Conservation (phyloP, 2,329 filamentous ascomycete genomes). For the Pseudodiploospora longispora region DNA sequence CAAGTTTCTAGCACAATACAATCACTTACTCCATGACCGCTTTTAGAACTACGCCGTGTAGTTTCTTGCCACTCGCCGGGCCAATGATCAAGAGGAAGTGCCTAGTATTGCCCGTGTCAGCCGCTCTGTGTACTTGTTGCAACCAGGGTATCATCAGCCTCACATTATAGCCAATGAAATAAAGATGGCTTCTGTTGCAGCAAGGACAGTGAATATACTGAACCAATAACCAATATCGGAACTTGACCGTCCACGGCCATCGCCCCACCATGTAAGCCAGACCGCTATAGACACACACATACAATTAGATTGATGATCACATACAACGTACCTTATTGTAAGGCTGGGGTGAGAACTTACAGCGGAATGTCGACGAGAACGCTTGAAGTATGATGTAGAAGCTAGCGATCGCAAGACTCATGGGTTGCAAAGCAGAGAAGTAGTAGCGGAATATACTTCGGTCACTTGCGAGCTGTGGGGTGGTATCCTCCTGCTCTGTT, state of each 20-base stretch:
- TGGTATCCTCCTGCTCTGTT: not conserved
- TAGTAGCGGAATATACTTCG: constrained; percentile 21
- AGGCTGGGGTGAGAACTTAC: constrained; percentile 7
- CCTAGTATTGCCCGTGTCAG: constrained; percentile 11
- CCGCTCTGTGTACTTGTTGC: not conserved
- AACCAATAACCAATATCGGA: constrained; percentile 21
- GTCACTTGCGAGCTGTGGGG: constrained; percentile 12
- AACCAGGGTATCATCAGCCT: not conserved
- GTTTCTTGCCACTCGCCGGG: constrained; percentile 16
- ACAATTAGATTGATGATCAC: not conserved
- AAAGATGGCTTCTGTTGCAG: constrained; percentile 15
- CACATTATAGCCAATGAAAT: constrained; percentile 20
- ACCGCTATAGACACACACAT: constrained; percentile 12
- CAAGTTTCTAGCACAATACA: rapidly evolving
- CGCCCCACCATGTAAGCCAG: constrained; percentile 25
- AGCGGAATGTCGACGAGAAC: constrained; percentile 16
- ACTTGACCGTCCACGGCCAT: constrained; percentile 17
- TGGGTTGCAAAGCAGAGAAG: constrained; percentile 14
- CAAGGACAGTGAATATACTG: constrained; percentile 18
- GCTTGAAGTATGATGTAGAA: constrained; percentile 11
- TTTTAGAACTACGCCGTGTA: constrained; percentile 17
- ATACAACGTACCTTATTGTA: too few relatives aligned
- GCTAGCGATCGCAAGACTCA: constrained; percentile 13
- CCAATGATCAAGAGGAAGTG: constrained; percentile 18
- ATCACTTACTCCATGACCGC: constrained; percentile 17